A percentile compares a stretch with the other conserved stretches of the same genome.
Conservation (phyloP, 257 asterid genomes). For the Nicotiana paniculata region DNA sequence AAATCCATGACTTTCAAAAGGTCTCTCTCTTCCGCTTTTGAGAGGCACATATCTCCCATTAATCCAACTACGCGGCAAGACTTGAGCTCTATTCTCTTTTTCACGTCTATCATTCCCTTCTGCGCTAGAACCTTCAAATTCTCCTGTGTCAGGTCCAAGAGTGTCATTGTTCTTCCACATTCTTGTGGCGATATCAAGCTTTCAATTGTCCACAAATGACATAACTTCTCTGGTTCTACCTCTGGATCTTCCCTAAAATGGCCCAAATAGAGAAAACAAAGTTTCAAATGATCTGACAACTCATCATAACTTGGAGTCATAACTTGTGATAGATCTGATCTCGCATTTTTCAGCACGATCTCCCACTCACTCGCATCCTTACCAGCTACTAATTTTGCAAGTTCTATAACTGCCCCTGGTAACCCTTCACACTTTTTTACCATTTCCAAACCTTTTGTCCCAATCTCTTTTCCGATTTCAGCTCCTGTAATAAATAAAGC, state of each 20-base stretch:
- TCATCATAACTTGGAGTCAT: not conserved
- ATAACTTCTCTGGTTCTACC: constrained; percentile 8
- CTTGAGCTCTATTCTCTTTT: not conserved
- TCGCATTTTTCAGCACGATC: not conserved
- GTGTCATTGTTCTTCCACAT: not conserved
- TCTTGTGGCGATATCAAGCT: not conserved
- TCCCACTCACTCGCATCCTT: not conserved
- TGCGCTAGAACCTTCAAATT: constrained; percentile 1
- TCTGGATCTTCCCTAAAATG: constrained; percentile 12
- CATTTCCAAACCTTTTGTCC: not conserved
- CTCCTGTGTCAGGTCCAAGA: constrained; percentile 1
- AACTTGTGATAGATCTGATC: not conserved
- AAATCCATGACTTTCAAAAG: not conserved
- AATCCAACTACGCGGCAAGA: constrained; percentile 8
- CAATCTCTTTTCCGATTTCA: not conserved
- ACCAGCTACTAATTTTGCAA: not conserved
- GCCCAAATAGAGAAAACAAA: constrained; percentile 27
- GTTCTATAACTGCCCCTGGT: not conserved
- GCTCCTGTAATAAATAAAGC: not conserved
- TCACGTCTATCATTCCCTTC: not conserved
- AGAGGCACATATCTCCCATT: constrained; percentile 9
- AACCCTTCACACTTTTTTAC: not conserved
- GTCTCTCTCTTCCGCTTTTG: constrained; percentile 1
- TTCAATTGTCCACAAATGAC: constrained; percentile 23
- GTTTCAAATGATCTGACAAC: constrained; percentile 14